Evolutionary conservation across 345 rosid genomes (phyloP), one percentile per base, ranked within the genome.

Genomic region (Populus deltoides): DNA sequence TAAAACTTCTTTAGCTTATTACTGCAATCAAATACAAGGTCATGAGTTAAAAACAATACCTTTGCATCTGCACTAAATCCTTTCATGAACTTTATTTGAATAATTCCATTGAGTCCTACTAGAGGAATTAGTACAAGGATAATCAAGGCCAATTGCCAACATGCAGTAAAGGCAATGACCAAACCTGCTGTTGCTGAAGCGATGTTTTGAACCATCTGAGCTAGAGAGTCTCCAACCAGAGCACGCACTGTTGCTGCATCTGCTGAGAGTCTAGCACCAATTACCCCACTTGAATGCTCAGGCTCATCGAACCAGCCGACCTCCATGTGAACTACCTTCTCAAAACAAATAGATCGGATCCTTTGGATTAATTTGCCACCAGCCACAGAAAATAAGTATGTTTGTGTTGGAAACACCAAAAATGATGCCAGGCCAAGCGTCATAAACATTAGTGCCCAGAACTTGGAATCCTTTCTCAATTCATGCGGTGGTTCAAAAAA

Each of bases 201-300:
- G 24, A 68, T 22, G 68, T 90, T 93, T 77, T 91, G 92, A 65
- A 94, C 91, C 11, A 86, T 13, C 78, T 83, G 90, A 69, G 90
- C 87, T 55, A 94, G 81, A 17, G 93, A 86, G 72, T 93, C 98
- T 73, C 98, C 98, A 35, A 90, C 97, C 7, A 94, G 65, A 73
- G 88, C 91, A 41, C 89, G 97, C 6, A 92, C 83, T 4, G 83
- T 75, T 39, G 97, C 92, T 73, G 97, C 97, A 78, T 94, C 97
- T 55, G 93, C 92, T 4, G 97, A 93, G 6, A 93, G 93, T 74
- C 91, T 90, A n/a, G 98, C 88, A 36, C 98, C 97, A 53, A 93
- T 86, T 39, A 89, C 77, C 33, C 97, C 95, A 70, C 94, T 94
- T n/a, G 97, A 94, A 82, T 94, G 90, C 53, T 86, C 85, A 18